A percentile compares a stretch with the other conserved stretches of the same genome.
Evolutionary conservation across 2,329 filamentous ascomycete genomes (phyloP).

Genomic region (Arthrinium puccinioides): DNA sequence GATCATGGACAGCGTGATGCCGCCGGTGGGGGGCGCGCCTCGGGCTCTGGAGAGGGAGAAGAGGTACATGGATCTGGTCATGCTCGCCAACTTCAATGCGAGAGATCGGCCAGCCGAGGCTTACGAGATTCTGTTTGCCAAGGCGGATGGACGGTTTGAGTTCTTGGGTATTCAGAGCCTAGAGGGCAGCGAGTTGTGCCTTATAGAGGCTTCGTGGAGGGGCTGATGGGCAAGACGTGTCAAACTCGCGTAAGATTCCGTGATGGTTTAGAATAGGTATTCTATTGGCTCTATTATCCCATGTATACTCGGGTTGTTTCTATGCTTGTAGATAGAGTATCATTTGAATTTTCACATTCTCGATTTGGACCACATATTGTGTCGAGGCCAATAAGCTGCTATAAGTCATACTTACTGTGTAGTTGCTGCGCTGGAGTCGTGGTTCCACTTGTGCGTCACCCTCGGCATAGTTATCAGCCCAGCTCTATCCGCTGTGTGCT

Average conservation of each 20-base stretch:
- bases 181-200: conserved; percentile 1
- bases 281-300: not conserved
- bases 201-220: not conserved
- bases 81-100: conserved; percentile 9
- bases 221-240: not conserved
- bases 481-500: not conserved
- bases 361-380: not conserved
- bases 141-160: conserved; percentile 7
- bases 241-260: not conserved
- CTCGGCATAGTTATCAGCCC: not conserved
- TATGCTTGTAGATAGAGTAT: not conserved
- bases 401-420: not conserved
- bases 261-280: not conserved
- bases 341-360: no score
- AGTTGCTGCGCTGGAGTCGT: no score
- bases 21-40: not conserved
- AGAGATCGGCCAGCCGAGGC: conserved; percentile 8
- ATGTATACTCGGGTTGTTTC: not conserved
- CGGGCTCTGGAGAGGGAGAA: not conserved
- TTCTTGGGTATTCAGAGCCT: conserved; percentile 3
- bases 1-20: conserved; percentile 1
- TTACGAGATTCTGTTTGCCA: conserved; percentile 5
- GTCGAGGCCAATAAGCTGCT: not conserved
- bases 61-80: conserved; percentile 7
- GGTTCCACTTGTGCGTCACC: not conserved